Base-by-base conservation (phyloP, 1,284 basidiomycete species). In the Lignosus rhinocerotis region DNA sequence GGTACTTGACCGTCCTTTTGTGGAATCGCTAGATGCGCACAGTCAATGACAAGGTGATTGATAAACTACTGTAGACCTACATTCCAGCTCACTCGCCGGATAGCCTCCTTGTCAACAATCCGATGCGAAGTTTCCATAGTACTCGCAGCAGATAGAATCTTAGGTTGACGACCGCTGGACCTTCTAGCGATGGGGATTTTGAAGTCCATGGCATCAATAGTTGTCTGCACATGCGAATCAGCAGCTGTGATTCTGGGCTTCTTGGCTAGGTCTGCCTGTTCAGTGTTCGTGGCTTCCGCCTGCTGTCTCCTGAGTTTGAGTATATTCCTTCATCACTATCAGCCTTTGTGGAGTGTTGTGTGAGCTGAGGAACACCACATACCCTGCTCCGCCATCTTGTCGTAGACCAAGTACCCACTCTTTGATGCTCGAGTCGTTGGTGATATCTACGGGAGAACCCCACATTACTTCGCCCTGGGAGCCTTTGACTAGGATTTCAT, bases 371-470 rank as follows among this genome's bases (percentile, higher is more conserved):
- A 25, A 32, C 19, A 3, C 14, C 3, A 46, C 3, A 11, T 12
- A 84, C 83, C 83, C 85, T 63, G 75, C 81, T 51, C 84, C 83
- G 30, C 83, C 84, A 45, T 76, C 75, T 53, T 78, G 66, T 54
- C 75, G 76, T 51, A 87, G 69, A 11, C 81, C 84, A 11, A 76
- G 64, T 16, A 76, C 69, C 85, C 86, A 88, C 50, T 71, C 70
- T 14, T 64, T 65, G 7, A 87, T 65, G 25, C 75, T 73, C 3
- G 62, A 46, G 51, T 82, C 66, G 2, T 60, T 67, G 34, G 77
- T 76, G 2, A 86, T 62, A 14, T 76, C 72, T 49, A 72, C 69
- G 0, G 86, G 85, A 31, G 69, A 71, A 0, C 80, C 83, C 66
- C 80, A 83, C 25, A 68, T 66, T 2, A 72, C 67, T 65, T 81